Base-by-base conservation (phyloP, 2,329 filamentous ascomycete species). In the Macrophomina pseudophaseolina region DNA sequence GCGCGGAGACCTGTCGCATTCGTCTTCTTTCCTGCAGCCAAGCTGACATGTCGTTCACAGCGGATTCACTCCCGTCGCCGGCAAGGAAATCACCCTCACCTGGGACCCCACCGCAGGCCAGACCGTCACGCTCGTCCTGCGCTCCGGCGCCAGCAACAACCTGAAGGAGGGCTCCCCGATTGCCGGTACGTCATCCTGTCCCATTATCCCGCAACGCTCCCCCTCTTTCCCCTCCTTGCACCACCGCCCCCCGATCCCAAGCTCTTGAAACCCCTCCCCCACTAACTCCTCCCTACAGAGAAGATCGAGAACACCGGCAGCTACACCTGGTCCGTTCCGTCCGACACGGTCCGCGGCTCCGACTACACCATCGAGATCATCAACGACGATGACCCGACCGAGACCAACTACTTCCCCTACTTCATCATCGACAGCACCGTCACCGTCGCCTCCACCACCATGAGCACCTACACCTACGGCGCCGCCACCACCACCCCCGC, bases 281-380 rank as follows among this genome's bases (percentile, higher is more conserved):
- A 49, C 42, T 60, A 23, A 60, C 7, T 6, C 33, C n/a, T 32
- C 23, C 28, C 9, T 14, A 51, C 71, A 86, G 84, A 77, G 58
- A 73, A 70, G 70, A 80, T 86, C 69, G 69, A 74, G 68, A 87
- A 87, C 76, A 76, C 74, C 54, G 84, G 84, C 66, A 79, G 74
- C 68, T 86, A 79, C 77, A 81, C 79, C 66, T 86, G 84, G 80
- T 75, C 74, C 40, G 79, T 83, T 5, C 78, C 81, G 28, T 66
- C 73, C 58, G 71, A 76, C 66, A 74, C 83, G 66, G 76, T 77
- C 53, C 76, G 79, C 62, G 79, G 81, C 70, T 75, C 75, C 46
- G 79, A 83, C 73, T 87, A 86, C 79, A 82, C 83, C 66, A 76
- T 87, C 69, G 78, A 85, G 72, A 87, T 87, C 72, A 75, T 85